Conservation (phyloP, 306 rosid genomes). For the Quillaja saponaria region DNA sequence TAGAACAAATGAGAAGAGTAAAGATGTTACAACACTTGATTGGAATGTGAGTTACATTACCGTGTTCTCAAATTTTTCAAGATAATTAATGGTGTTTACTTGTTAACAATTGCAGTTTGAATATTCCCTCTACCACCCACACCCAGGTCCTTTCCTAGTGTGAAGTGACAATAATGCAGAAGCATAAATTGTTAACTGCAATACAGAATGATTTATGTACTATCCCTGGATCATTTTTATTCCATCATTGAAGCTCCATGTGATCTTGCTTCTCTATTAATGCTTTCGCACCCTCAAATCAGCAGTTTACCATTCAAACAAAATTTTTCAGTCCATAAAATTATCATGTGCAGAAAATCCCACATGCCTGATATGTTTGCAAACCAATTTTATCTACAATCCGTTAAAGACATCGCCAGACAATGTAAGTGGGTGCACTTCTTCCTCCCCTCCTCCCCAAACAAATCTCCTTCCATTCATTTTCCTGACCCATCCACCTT, state of each 20-base stretch:
- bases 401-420: not conserved
- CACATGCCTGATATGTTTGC: not conserved
- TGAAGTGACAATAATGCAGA: not conserved
- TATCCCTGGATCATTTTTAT: not conserved
- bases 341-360: constrained; percentile 1
- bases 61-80: constrained; percentile 25
- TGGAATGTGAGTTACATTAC: constrained; percentile 78
- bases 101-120: not conserved
- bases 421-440: not conserved
- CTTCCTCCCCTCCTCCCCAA: not conserved
- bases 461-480: not conserved
- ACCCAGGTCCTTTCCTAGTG: not conserved
- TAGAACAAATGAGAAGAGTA: constrained; percentile 73
- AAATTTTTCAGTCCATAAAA: not conserved
- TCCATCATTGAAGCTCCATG: constrained; percentile 2
- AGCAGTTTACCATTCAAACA: constrained; percentile 10
- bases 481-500: not conserved
- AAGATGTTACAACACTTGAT: constrained; percentile 91
- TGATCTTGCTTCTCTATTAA: not conserved
- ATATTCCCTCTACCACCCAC: not conserved
- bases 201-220: constrained; percentile 7
- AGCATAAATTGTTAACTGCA: not conserved
- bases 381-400: not conserved
- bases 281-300: not conserved
- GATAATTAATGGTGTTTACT: constrained; percentile 5